These are phyloP conservation scores for Teratosphaeria viscida DNA, from an alignment of 2,329 filamentous ascomycete species.

Conservation along the genomic window DNA sequence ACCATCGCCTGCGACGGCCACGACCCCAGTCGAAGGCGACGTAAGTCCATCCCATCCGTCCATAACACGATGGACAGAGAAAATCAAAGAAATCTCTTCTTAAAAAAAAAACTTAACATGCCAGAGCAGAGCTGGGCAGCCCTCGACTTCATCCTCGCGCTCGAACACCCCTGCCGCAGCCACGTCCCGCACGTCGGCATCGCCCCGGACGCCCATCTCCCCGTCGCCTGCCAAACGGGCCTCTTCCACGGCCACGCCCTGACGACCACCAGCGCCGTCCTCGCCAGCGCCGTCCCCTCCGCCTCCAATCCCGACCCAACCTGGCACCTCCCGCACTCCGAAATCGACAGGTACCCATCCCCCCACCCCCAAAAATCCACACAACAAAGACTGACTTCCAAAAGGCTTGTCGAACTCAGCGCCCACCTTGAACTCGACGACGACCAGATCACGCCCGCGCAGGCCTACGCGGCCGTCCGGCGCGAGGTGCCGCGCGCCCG, in stretches of 20 bases:
- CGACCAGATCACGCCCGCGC: conserved; percentile 14
- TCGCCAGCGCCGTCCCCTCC: conserved; percentile 4
- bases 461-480: conserved; percentile 12
- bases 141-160: conserved; percentile 17
- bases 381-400: background rate
- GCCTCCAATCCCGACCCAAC: background rate
- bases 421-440: conserved; percentile 12
- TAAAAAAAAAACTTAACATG: background rate
- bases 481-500: background rate
- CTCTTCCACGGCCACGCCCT: conserved; percentile 11
- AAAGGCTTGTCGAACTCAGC: conserved; percentile 13
- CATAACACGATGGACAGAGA: background rate
- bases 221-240: background rate
- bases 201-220: conserved; percentile 5
- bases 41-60: background rate
- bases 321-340: conserved; percentile 16
- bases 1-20: background rate
- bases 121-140: conserved; percentile 9
- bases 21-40: background rate
- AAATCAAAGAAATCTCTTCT: too few relatives aligned
- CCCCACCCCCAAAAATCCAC: background rate
- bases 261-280: conserved; percentile 11
- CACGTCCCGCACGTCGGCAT: conserved; percentile 11
- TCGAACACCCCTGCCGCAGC: conserved; percentile 14
- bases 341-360: conserved; percentile 14